A percentile compares a stretch with the other conserved stretches of the same genome.
Conservation (phyloP, 2,329 filamentous ascomycete species). For the Aschersonia sp. region DNA sequence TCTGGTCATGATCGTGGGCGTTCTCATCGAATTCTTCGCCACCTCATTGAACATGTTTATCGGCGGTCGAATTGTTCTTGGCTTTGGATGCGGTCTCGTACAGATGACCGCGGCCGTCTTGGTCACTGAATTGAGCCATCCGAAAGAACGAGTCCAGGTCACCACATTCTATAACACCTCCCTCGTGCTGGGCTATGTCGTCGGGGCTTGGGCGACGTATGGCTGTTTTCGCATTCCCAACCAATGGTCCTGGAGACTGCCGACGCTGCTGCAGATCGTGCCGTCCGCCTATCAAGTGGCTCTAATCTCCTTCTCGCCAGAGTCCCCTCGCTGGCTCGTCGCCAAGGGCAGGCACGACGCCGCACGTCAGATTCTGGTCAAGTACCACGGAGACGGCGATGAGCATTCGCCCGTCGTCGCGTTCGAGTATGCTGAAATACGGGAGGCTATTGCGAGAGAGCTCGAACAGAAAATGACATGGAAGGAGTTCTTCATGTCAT, state of each 20-base stretch:
- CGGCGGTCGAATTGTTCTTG: conserved; percentile 22
- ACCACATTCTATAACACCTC: conserved; percentile 25
- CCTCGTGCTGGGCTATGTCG: conserved; percentile 23
- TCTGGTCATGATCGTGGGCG: conserved; percentile 22
- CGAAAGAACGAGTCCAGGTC: conserved; percentile 22
- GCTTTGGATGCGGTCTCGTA: conserved; percentile 20
- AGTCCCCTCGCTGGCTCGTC: conserved; percentile 45
- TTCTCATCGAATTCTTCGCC: conserved; percentile 20
- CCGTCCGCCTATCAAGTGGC: conserved; percentile 26
- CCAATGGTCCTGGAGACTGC: conserved; percentile 36
- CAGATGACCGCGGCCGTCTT: conserved; percentile 27
- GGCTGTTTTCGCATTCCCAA: conserved; percentile 13
- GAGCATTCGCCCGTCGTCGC: conserved; percentile 26
- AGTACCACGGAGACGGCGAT: conserved; percentile 35
- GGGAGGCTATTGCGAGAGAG: conserved; percentile 23
- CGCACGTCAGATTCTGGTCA: conserved; percentile 33
- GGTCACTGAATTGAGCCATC: conserved; percentile 26
- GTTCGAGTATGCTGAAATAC: conserved; percentile 34
- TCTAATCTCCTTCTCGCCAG: conserved; percentile 37
- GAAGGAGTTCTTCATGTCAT: conserved; percentile 24
- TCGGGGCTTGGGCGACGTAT: conserved; percentile 22
- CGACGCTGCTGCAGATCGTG: conserved; percentile 34
- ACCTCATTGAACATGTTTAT: conserved; percentile 21
- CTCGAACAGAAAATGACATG: conserved; percentile 21
- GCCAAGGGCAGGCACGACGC: conserved; percentile 33